Evolutionary conservation across 2,329 filamentous ascomycete genomes (phyloP), one percentile per base, ranked within the genome.

Genomic region (Fusarium piperis): DNA sequence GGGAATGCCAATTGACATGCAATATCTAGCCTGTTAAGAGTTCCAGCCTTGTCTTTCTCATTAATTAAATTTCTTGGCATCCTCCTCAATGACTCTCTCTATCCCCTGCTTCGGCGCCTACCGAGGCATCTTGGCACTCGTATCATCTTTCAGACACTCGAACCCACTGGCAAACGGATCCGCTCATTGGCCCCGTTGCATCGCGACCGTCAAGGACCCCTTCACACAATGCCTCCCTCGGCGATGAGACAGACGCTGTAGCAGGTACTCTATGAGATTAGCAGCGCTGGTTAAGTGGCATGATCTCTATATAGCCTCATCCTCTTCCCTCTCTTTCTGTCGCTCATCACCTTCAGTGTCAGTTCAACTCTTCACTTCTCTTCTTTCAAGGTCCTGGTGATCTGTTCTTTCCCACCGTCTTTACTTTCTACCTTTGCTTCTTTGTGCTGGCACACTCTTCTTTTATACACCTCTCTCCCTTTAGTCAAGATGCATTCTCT

Each of bases 341-440:
- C 51, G 5, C 56, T 68, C 68, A 74, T 67, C 65, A 68, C 62
- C 61, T 69, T 76, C 74, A 74, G 62, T 53, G 64, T 68, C 60
- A 60, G 39, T 38, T 44, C 55, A 60, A 65, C 15, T 63, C 48
- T 61, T 55, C 13, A 16, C 15, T 65, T 64, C 44, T 48, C 6
- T 68, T 71, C 60, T 63, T 51, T 67, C 57, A 55, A 73, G 74
- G 48, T 76, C 74, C 74, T 74, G 72, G 74, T 74, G 74, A 76
- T 74, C 74, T 39, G 39, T 46, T 64, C 59, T 65, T 72, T 64
- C 58, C 46, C 36, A 64, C 55, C 52, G 13, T 32, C 41, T 65
- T 62, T 64, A 63, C 62, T 52, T 51, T 30, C 52, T 38, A 35
- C 57, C 52, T 41, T 59, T 48, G 33, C 10, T 44, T 39, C 48